Evolutionary conservation across 2,329 filamentous ascomycete species (phyloP).

Genomic region (Scedosporium boydii): DNA sequence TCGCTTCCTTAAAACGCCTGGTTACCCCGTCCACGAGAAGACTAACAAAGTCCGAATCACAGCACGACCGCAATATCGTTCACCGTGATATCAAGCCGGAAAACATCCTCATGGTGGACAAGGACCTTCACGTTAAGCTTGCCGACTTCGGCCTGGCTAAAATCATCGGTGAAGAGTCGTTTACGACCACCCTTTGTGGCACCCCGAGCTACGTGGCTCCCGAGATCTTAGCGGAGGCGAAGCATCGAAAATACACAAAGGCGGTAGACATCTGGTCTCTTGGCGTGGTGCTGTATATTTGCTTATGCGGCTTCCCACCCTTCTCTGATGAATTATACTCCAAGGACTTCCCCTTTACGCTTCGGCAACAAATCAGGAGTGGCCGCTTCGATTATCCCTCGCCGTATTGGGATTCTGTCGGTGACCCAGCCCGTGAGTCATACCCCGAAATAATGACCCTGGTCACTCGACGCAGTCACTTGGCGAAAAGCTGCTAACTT

Average conservation of each 20-base stretch:
- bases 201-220: constrained; percentile 97
- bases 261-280: constrained; percentile 96
- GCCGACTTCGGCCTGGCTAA: constrained; percentile 96
- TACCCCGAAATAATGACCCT: neutral
- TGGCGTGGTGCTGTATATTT: constrained; percentile 97
- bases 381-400: constrained; percentile 91
- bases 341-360: constrained; percentile 70
- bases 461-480: no score
- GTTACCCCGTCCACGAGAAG: neutral
- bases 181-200: constrained; percentile 90
- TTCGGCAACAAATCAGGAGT: constrained; percentile 82
- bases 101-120: constrained; percentile 84
- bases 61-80: constrained; percentile 96
- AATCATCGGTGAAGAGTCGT: constrained; percentile 96
- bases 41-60: neutral
- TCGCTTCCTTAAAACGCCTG: neutral
- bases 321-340: constrained; percentile 88
- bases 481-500: constrained; percentile 4
- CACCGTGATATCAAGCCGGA: constrained; percentile 97
- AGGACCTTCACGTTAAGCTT: constrained; percentile 77
- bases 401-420: constrained; percentile 87
- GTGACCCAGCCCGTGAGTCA: constrained; percentile 63
- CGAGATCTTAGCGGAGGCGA: constrained; percentile 78
- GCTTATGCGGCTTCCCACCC: constrained; percentile 89
- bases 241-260: constrained; percentile 80